These are phyloP conservation scores for Fragaria vesca DNA, from an alignment of 306 rosid genomes.

Conservation along the genomic window DNA sequence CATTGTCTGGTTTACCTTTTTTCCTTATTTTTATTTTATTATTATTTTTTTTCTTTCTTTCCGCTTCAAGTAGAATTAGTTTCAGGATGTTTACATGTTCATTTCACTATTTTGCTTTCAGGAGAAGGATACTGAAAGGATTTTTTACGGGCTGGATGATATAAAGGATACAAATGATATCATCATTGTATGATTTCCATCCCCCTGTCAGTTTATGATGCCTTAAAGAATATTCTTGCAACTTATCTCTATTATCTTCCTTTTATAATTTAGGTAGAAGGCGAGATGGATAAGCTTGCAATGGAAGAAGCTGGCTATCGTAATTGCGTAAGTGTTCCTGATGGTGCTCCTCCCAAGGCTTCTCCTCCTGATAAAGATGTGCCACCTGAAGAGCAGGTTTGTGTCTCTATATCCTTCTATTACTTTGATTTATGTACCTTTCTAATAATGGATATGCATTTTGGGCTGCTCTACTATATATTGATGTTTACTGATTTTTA, in stretches of 20 bases:
- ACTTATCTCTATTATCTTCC: constrained; percentile 10
- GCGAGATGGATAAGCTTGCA: constrained; percentile 96
- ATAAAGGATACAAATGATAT: constrained; percentile 68
- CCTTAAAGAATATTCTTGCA: constrained; percentile 20
- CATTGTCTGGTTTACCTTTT: not conserved
- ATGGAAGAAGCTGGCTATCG: constrained; percentile 95
- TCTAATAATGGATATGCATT: not conserved
- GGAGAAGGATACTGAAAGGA: constrained; percentile 86
- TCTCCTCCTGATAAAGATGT: constrained; percentile 26
- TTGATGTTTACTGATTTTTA: not conserved
- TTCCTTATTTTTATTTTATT: too few species aligned
- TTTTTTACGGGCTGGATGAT: constrained; percentile 91
- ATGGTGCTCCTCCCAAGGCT: constrained; percentile 84
- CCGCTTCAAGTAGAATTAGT: not conserved
- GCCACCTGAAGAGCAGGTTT: constrained; percentile 57
- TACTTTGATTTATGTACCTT: not conserved
- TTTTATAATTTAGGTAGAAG: constrained; percentile 73
- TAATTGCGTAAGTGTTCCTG: constrained; percentile 95
- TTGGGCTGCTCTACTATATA: not conserved
- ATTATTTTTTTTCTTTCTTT: not conserved
- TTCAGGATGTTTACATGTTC: not conserved
- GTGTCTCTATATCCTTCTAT: constrained; percentile 10
- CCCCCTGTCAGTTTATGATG: constrained; percentile 6
- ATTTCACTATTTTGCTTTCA: constrained; percentile 30
- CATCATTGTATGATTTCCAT: constrained; percentile 64